These are phyloP conservation scores for Magnaporthales sp. DNA, from an alignment of 2,329 filamentous ascomycete genomes.

Conservation along the genomic window DNA sequence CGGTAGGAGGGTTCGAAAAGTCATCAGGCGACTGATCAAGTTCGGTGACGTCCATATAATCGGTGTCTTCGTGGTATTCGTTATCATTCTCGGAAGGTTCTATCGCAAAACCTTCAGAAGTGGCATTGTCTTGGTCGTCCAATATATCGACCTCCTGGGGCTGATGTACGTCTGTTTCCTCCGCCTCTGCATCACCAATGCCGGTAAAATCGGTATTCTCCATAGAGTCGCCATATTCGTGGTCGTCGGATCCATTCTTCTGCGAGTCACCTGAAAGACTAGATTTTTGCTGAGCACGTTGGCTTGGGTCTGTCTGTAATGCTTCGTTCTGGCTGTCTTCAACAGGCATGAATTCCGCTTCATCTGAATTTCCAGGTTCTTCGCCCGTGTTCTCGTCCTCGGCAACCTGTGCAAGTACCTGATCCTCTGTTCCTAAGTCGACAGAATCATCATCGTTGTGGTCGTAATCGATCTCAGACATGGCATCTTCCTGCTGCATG, in stretches of 20 bases:
- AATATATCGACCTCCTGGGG: not conserved
- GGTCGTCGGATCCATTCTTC: slow-evolving; percentile 7
- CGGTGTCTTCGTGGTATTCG: slow-evolving; percentile 2
- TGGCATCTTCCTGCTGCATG: not conserved
- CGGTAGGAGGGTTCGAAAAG: slow-evolving; percentile 13
- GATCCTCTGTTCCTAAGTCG: not conserved
- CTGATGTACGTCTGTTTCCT: not conserved
- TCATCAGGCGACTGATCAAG: slow-evolving; percentile 9
- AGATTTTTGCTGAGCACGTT: not conserved
- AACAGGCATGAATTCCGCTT: not conserved
- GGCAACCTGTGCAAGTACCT: not conserved
- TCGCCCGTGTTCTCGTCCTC: not conserved
- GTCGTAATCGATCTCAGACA: not conserved
- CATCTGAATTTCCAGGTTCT: not conserved
- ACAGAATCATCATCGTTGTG: not conserved
- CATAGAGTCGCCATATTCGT: slow-evolving; percentile 25
- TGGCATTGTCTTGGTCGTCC: slow-evolving; percentile 4
- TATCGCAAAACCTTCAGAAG: slow-evolving; percentile 7
- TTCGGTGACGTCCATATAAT: slow-evolving; percentile 7
- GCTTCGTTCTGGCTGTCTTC: not conserved
- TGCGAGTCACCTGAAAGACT: not conserved
- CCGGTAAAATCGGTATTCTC: slow-evolving; percentile 7
- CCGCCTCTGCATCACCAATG: slow-evolving; percentile 3
- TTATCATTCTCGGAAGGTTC: slow-evolving; percentile 8
- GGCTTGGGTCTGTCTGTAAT: not conserved